Base-by-base conservation (phyloP, 2,329 filamentous ascomycete genomes). In the Fusarium sp. region DNA sequence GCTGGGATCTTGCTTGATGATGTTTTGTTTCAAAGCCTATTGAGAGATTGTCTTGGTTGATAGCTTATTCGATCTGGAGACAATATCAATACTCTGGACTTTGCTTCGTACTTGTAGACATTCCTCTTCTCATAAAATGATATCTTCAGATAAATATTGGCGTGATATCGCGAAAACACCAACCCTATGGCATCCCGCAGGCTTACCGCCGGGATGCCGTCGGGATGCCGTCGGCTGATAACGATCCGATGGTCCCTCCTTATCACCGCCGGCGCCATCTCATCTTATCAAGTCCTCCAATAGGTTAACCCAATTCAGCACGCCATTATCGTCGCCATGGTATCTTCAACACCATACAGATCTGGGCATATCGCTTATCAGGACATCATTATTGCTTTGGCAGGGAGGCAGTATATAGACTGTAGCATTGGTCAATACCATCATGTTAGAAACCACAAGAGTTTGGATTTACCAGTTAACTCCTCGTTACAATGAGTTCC, bases 271-370 rank as follows among this genome's bases (percentile, higher is more conserved):
- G 56, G 45, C 52, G 28, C 36, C 54, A 66, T 59, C 33, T 35
- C 56, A 28, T 35, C 35, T 47, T 38, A 41, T 42, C 63, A 36
- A 44, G 39, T 24, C 36, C 13, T 70, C 39, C 54, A 35, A 77
- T 71, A 72, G 68, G 75, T 24, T 38, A 58, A 39, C 14, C 28
- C n/a, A 26, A 41, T 60, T 52, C 71, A 77, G 76, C 77, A 80
- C 75, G 76, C 71, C 75, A 79, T 78, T 74, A 54, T 71, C 47
- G 67, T 52, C 52, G 60, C 57, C 64, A 79, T 79, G 75, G 48
- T 77, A 71, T 73, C 75, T 73, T 75, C 57, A 71, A 49, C 44
- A 49, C 54, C 61, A 60, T 38, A 64, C 36, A 64, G 10, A 59
- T 49, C 42, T 41, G 18, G 24, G 24, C n/a, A 33, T 6, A 28